phyloP scores from a whole-genome alignment of 257 asterid species.

The Plantago major region DNA sequence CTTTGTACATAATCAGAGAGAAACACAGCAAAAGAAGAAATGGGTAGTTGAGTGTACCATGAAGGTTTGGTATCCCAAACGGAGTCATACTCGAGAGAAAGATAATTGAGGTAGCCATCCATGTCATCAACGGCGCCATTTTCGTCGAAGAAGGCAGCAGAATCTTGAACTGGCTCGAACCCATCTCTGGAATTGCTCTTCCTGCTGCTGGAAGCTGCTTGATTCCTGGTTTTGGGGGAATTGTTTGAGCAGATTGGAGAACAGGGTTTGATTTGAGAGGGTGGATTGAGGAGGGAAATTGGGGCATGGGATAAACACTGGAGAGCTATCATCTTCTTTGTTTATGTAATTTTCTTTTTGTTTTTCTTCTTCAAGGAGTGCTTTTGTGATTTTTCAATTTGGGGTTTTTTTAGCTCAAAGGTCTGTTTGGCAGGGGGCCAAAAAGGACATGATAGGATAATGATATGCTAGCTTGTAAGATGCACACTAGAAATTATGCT shows the following conservation, averaged over 20 bases:
- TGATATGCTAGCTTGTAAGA: no score
- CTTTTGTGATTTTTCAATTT: no score
- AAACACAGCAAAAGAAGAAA: background rate
- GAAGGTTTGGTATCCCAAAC: constrained; percentile 97
- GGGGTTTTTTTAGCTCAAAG: no score
- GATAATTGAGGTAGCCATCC: constrained; percentile 83
- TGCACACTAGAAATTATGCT: no score
- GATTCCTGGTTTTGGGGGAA: constrained; percentile 14
- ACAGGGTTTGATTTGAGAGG: constrained; percentile 22
- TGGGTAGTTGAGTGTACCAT: no score
- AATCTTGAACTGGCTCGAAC: constrained; percentile 30
- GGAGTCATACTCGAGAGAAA: constrained; percentile 85
- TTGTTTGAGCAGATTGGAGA: constrained; percentile 14
- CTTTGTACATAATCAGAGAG: background rate
- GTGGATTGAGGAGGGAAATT: constrained; percentile 21
- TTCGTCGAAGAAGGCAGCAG: constrained; percentile 47
- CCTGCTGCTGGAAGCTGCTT: constrained; percentile 14
- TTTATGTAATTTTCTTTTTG: background rate
- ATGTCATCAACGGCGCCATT: constrained; percentile 81
- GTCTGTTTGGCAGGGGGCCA: no score
- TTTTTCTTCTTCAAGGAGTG: no score
- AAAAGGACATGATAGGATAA: no score
- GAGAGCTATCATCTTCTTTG: constrained; percentile 26
- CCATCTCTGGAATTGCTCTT: constrained; percentile 35
- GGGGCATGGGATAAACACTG: constrained; percentile 29